Base-by-base conservation (phyloP, 306 rosid genomes). In the Vigna hirtella region DNA sequence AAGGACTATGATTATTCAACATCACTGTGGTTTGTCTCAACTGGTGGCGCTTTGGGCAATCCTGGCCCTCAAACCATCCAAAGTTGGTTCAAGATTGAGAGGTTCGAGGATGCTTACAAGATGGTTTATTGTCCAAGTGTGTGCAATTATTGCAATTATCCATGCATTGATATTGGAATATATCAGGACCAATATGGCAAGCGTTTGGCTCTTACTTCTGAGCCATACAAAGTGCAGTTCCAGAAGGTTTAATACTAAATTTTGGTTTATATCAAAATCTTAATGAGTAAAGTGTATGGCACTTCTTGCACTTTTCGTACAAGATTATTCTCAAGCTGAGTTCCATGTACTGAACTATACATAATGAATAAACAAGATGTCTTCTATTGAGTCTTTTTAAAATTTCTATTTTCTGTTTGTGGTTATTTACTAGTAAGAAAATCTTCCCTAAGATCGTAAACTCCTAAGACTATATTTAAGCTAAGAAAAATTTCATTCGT, bases 51-150 rank as follows among this genome's bases (percentile, higher is more conserved):
- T 53, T 18, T 18, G 11, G 59, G 59, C 6, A 53, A 3, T 2
- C 59, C 59, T 3, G 30, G 59, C 2, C 34, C 5, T 9, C 1
- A 53, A 8, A 53, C 59, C 26, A 1, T 18, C 20, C 0, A 13
- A 5, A 53, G 80, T 17, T 88, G 87, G 88, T 85, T 88, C 48
- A 85, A 86, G 87, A 87, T 91, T 26, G 87, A 87, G 82, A 85
- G 65, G 58, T 65, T 34, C 2, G 80, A 77, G 20, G 69, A 32
- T 0, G 71, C 34, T 30, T 91, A 86, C 57, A 89, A 84, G 63
- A 36, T 91, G 0, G 77, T 62, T 1, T 91, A 83, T 16, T 91
- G 93, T 50, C 93, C 93, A 11, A 72, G 43, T 1, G 93, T 91
- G 9, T 86, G 92, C 28, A 53, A 17, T 10, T 45, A 61, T 53